Evolutionary conservation across 495 filamentous ascomycete genomes (phyloP), one percentile per base, ranked within the genome.

Genomic region (Aspergillus nanangensis): DNA sequence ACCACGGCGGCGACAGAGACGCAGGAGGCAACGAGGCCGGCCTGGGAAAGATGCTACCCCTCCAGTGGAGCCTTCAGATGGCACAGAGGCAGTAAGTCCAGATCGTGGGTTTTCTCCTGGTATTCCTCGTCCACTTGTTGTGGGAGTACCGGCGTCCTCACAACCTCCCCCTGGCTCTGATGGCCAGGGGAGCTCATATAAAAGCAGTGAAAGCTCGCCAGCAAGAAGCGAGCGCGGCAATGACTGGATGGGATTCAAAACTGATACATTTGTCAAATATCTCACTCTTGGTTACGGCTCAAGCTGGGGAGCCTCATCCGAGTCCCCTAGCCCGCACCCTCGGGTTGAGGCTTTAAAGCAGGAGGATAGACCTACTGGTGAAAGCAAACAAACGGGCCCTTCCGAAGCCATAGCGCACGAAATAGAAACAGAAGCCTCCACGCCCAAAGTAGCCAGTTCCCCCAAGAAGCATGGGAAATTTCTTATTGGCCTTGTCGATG

Each of bases 401-500:
- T 10, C 53, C 14, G 14, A 31, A 17, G 41, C 25, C 37, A 10
- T 29, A 10, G n/a, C 19, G 14, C 50, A n/a, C 42, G 17, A 4
- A 7, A 4, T 29, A 27, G 2, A 25, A 39, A 1, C 41, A 37
- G 40, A 31, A 36, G 2, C 8, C 19, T 21, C 41, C 19, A 32
- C 38, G 11, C 4, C 42, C 18, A 45, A 38, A 4, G 38, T 33
- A 31, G 37, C 38, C 3, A 5, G 19, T 8, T 40, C 46, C 18
- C 33, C 29, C 21, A 25, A 47, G 19, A 54, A 49, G 40, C 46
- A 44, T 13, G 87, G 86, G 5, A 77, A 78, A 44, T 94, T 83
- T 54, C 65, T 91, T 9, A 77, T 94, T 45, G 88, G 88, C 2
- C 69, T 90, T 3, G 74, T 75, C 44, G 83, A 86, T 11, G 73